Conservation (phyloP, 73 alveolate genomes). For the Paramecium caudatum region DNA sequence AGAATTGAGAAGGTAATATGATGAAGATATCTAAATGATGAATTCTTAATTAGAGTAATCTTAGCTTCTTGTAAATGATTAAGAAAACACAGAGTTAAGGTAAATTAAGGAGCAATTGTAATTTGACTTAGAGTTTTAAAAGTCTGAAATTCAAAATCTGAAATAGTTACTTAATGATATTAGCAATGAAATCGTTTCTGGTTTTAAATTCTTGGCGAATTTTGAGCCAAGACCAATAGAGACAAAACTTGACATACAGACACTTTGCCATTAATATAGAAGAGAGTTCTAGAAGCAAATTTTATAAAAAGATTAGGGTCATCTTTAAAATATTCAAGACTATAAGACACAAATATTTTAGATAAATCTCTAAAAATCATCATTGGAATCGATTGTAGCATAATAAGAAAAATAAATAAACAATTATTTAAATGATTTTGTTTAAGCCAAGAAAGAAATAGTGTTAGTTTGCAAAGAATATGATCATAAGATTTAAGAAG, state of each 20-base stretch:
- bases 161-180: neutral
- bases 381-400: slow-evolving; percentile 10
- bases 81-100: slow-evolving; percentile 9
- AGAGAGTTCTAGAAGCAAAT: slow-evolving; percentile 17
- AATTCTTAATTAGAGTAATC: slow-evolving; percentile 52
- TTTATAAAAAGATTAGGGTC: neutral
- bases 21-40: slow-evolving; percentile 53
- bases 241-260: slow-evolving; percentile 5
- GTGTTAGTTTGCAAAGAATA: slow-evolving; percentile 12
- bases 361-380: slow-evolving; percentile 29
- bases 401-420: slow-evolving; percentile 46
- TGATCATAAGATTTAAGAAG: neutral
- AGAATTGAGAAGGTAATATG: slow-evolving; percentile 52
- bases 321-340: neutral
- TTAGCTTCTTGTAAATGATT: slow-evolving; percentile 1
- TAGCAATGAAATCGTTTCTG: neutral
- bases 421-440: neutral
- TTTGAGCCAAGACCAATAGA: neutral
- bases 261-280: slow-evolving; percentile 32
- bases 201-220: neutral
- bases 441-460: slow-evolving; percentile 31
- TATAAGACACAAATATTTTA: slow-evolving; percentile 39
- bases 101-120: slow-evolving; percentile 20
- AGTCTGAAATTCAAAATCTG: slow-evolving; percentile 27
- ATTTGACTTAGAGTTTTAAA: neutral